These are phyloP conservation scores for Striga asiatica DNA, from an alignment of 257 asterid genomes.

Conservation along the genomic window DNA sequence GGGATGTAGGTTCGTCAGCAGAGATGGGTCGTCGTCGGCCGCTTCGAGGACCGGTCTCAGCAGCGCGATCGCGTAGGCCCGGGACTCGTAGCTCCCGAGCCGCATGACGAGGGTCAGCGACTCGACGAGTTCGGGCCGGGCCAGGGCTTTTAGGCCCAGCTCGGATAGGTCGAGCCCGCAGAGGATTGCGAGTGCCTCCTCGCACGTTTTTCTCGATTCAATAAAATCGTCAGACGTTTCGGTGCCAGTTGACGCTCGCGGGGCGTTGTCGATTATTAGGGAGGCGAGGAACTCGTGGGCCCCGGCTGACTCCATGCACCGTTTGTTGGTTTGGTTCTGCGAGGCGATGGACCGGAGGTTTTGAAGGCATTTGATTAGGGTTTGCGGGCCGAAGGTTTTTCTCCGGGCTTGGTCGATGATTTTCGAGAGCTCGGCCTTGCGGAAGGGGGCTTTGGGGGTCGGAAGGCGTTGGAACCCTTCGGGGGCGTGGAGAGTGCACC, in stretches of 20 bases:
- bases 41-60: conserved; percentile 32
- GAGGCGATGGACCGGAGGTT: conserved; percentile 41
- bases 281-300: conserved; percentile 34
- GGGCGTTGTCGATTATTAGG: conserved; percentile 16
- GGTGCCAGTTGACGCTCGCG: not conserved
- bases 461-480: conserved; percentile 49
- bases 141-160: conserved; percentile 27
- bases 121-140: conserved; percentile 25
- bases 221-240: conserved; percentile 13
- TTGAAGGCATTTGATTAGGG: conserved; percentile 23
- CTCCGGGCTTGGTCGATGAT: conserved; percentile 28
- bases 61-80: conserved; percentile 44
- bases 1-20: conserved; percentile 12
- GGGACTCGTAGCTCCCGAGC: conserved; percentile 48
- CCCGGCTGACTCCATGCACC: conserved; percentile 48
- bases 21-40: conserved; percentile 36
- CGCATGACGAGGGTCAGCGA: conserved; percentile 36
- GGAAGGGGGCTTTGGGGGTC: conserved; percentile 48
- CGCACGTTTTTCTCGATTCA: conserved; percentile 16
- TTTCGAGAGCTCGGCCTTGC: conserved; percentile 32
- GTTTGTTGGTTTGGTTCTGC: conserved; percentile 34
- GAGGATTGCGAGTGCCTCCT: conserved; percentile 52
- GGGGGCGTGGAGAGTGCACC: conserved; percentile 54
- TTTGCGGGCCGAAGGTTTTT: conserved; percentile 15
- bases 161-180: conserved; percentile 46